phyloP scores from a whole-genome alignment of 2,329 filamentous ascomycete genomes.

The Periconia sp. region DNA sequence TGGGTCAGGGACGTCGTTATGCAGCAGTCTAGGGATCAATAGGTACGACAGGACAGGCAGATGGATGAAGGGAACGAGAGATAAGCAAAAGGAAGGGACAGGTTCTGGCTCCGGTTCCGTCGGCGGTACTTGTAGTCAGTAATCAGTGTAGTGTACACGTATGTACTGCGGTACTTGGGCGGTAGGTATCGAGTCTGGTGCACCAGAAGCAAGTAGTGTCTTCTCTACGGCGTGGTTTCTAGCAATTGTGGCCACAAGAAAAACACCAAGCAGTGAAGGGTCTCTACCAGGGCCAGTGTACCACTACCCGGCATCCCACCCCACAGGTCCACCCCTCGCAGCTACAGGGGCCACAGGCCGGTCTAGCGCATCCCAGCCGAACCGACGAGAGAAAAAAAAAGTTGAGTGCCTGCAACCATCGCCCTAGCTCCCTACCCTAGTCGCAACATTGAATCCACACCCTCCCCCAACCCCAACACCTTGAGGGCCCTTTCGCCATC shows the following conservation, averaged over 20 bases:
- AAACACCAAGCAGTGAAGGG: no score
- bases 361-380: conserved; percentile 19
- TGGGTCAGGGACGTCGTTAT: no score
- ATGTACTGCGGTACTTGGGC: background rate
- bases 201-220: no score
- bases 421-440: background rate
- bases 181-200: no score
- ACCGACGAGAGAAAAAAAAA: conserved; percentile 25
- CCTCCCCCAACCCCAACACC: conserved; percentile 5
- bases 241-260: no score
- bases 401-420: conserved; percentile 9
- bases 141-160: background rate
- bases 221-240: no score
- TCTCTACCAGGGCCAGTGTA: no score
- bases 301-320: no score
- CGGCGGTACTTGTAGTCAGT: background rate
- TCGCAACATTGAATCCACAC: background rate
- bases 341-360: background rate
- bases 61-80: background rate
- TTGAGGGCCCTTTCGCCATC: background rate
- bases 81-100: background rate
- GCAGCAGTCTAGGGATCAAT: no score
- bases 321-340: background rate
- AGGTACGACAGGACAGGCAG: background rate
- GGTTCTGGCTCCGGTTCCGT: background rate